Percentiles rank a stretch among this genome's conserved stretches.
These are phyloP conservation scores for Filosporella fistucella DNA, from an alignment of 495 filamentous ascomycete species.

Conservation along the genomic window DNA sequence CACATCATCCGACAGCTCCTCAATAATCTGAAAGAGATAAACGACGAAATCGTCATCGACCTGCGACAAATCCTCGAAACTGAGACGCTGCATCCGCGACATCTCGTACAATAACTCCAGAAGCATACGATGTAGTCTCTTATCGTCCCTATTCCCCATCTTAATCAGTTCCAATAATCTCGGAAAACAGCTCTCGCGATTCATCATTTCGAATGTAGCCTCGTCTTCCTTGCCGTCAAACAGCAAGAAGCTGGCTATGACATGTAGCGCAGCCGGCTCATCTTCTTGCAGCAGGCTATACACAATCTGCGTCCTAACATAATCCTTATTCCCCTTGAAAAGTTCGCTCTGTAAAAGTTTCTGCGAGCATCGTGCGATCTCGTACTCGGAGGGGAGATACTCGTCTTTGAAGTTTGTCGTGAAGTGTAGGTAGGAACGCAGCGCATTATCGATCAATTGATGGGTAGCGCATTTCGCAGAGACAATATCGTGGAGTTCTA, in stretches of 20 bases:
- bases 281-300: constrained; percentile 92
- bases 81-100: constrained; percentile 84
- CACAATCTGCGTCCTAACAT: constrained; percentile 89
- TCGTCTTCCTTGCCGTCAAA: constrained; percentile 84
- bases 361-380: constrained; percentile 79
- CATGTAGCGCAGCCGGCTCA: constrained; percentile 67
- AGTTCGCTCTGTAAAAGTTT: constrained; percentile 71
- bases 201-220: constrained; percentile 78
- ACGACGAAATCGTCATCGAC: constrained; percentile 82
- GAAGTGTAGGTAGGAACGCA: constrained; percentile 79
- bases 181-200: constrained; percentile 76
- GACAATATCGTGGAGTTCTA: constrained; percentile 81
- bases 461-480: constrained; percentile 66
- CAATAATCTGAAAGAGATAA: constrained; percentile 84
- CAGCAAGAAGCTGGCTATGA: constrained; percentile 83
- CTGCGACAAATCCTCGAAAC: constrained; percentile 68
- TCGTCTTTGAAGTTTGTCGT: constrained; percentile 76
- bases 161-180: constrained; percentile 80
- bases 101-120: constrained; percentile 95
- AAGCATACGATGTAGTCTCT: constrained; percentile 71
- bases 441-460: constrained; percentile 77
- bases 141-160: constrained; percentile 54
- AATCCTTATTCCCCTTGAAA: constrained; percentile 70
- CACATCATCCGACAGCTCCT: constrained; percentile 81
- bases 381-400: constrained; percentile 79